phyloP scores from a whole-genome alignment of 805 yeast genomes.

The Lipomyces chichibuensis region DNA sequence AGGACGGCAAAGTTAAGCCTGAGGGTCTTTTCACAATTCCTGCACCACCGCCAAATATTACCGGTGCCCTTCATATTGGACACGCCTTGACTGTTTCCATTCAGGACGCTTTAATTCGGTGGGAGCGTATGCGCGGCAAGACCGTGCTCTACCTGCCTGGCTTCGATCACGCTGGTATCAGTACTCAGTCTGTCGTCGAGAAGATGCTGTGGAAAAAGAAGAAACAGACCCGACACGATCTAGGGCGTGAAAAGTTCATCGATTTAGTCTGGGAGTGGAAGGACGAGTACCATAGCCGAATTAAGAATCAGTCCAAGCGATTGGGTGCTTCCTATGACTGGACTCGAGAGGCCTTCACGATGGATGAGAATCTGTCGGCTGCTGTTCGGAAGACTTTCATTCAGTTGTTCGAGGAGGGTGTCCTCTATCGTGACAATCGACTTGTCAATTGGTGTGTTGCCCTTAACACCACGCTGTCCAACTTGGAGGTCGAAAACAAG shows the following conservation, averaged over 20 bases:
- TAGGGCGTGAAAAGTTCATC: conserved; percentile 87
- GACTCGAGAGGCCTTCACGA: conserved; percentile 91
- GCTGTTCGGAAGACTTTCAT: conserved; percentile 93
- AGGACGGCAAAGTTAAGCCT: conserved; percentile 73
- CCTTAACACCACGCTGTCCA: conserved; percentile 91
- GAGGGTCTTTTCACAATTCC: conserved; percentile 89
- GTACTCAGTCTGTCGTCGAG: conserved; percentile 97
- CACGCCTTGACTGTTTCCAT: conserved; percentile 95
- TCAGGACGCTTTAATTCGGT: conserved; percentile 91
- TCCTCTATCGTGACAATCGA: conserved; percentile 89
- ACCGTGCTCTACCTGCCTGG: conserved; percentile 93
- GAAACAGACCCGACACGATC: conserved; percentile 89
- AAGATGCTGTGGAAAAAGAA: conserved; percentile 89
- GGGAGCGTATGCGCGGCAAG: conserved; percentile 95
- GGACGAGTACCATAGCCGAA: conserved; percentile 84
- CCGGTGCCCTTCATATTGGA: conserved; percentile 98
- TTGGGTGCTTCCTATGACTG: conserved; percentile 98
- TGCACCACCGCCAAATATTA: conserved; percentile 99
- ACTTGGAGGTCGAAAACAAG: conserved; percentile 94
- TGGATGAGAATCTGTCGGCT: conserved; percentile 72
- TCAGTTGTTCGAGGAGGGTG: conserved; percentile 89
- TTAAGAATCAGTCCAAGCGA: conserved; percentile 78
- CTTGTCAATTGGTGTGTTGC: conserved; percentile 96
- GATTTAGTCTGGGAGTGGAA: conserved; percentile 98
- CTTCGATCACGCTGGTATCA: conserved; percentile 98